These are phyloP conservation scores for Aspergillus affinis DNA, from an alignment of 495 filamentous ascomycete species.

Conservation along the genomic window DNA sequence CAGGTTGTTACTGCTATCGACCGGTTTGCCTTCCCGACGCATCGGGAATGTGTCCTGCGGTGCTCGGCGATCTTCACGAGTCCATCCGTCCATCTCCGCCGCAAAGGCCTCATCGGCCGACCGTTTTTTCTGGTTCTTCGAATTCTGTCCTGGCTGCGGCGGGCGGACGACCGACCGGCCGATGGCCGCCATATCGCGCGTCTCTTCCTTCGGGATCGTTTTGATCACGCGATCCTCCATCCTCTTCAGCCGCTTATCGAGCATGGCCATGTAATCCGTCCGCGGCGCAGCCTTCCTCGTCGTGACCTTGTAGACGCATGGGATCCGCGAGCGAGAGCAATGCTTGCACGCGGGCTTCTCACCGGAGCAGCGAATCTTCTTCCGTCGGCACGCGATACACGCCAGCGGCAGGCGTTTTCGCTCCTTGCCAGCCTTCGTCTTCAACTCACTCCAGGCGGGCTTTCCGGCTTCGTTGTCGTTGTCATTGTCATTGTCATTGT, in stretches of 20 bases:
- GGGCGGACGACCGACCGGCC: conserved; percentile 80
- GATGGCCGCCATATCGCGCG: conserved; percentile 56
- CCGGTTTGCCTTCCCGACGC: conserved; percentile 56
- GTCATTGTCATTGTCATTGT: too few species aligned
- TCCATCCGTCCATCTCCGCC: conserved; percentile 79
- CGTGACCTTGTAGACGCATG: conserved; percentile 98
- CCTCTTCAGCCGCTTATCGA: conserved; percentile 86
- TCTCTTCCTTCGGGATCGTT: conserved; percentile 83
- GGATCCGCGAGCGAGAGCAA: conserved; percentile 88
- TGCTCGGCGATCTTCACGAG: conserved; percentile 52
- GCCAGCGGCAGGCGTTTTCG: conserved; percentile 89
- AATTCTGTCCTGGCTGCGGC: conserved; percentile 57
- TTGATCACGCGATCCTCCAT: conserved; percentile 99
- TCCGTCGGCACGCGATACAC: conserved; percentile 92
- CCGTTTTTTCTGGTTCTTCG: conserved; percentile 73
- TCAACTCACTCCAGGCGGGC: conserved; percentile 91
- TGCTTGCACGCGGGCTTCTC: conserved; percentile 98
- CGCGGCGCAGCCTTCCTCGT: conserved; percentile 92
- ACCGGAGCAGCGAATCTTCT: conserved; percentile 97
- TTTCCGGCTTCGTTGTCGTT: conserved; percentile 18
- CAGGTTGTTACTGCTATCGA: conserved; percentile 64
- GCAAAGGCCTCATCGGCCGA: conserved; percentile 87
- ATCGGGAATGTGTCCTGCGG: conserved; percentile 55
- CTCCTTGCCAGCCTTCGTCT: conserved; percentile 98
- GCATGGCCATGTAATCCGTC: conserved; percentile 99